phyloP scores from a whole-genome alignment of 352 stramenopile species.

The Aphanomyces cochlioides region DNA sequence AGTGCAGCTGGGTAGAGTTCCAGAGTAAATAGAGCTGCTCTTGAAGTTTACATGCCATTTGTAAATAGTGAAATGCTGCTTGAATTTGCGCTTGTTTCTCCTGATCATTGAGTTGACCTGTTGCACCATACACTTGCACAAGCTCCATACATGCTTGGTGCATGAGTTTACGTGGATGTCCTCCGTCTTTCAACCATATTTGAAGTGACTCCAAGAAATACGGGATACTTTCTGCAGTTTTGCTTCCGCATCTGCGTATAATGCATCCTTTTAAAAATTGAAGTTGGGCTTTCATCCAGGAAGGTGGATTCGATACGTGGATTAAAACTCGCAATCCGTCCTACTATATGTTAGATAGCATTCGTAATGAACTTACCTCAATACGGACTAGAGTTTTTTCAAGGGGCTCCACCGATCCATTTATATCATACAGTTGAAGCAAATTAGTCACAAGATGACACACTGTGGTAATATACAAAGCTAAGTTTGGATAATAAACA shows the following conservation, averaged over 20 bases:
- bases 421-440: not conserved
- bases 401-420: not conserved
- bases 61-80: constrained; percentile 23
- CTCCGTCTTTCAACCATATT: constrained; percentile 21
- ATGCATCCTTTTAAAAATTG: constrained; percentile 21
- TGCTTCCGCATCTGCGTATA: not conserved
- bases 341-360: not conserved
- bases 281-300: not conserved
- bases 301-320: constrained; percentile 14
- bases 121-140: constrained; percentile 13
- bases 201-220: constrained; percentile 5
- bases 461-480: constrained; percentile 6
- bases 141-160: constrained; percentile 26
- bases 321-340: not conserved
- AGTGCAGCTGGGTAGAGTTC: constrained; percentile 17
- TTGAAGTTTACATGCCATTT: constrained; percentile 24
- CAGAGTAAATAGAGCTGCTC: constrained; percentile 21
- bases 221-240: not conserved
- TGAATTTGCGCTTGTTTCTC: not conserved
- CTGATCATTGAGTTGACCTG: not conserved
- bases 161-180: constrained; percentile 21
- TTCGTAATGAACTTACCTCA: constrained; percentile 15
- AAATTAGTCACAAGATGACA: not conserved
- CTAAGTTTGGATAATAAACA: constrained; percentile 12
- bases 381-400: not conserved